phyloP scores from a whole-genome alignment of 768 basidiomycete species.

The Suillus weaverae region DNA sequence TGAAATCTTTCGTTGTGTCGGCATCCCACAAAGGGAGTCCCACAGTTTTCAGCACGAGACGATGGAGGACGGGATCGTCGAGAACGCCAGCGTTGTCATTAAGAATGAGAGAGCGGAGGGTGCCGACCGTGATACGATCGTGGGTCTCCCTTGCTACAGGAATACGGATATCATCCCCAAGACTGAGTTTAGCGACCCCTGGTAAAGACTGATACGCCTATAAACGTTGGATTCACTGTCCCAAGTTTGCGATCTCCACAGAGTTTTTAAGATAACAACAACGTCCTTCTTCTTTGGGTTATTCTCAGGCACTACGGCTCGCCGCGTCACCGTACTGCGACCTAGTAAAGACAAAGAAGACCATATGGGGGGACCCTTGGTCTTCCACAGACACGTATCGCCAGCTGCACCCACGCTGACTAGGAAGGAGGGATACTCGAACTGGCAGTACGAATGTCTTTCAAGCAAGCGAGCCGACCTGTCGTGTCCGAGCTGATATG shows the following conservation, averaged over 20 bases:
- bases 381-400: neutral
- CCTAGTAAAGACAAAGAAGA: conserved; percentile 1
- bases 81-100: neutral
- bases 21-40: conserved; percentile 22
- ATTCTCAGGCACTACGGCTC: neutral
- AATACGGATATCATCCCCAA: neutral
- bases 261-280: neutral
- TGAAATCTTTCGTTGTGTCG: neutral
- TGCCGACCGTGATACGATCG: neutral
- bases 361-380: neutral
- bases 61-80: conserved; percentile 14
- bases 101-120: neutral
- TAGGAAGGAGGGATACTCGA: neutral
- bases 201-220: neutral
- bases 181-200: neutral
- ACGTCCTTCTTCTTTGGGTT: neutral
- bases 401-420: neutral
- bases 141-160: neutral
- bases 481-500: neutral
- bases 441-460: neutral
- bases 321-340: neutral
- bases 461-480: neutral
- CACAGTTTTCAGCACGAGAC: conserved; percentile 16
- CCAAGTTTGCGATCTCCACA: neutral
- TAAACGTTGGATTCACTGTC: neutral